Evolutionary conservation across 164 flowering plant species (phyloP).

Genomic region (Sedum album): DNA sequence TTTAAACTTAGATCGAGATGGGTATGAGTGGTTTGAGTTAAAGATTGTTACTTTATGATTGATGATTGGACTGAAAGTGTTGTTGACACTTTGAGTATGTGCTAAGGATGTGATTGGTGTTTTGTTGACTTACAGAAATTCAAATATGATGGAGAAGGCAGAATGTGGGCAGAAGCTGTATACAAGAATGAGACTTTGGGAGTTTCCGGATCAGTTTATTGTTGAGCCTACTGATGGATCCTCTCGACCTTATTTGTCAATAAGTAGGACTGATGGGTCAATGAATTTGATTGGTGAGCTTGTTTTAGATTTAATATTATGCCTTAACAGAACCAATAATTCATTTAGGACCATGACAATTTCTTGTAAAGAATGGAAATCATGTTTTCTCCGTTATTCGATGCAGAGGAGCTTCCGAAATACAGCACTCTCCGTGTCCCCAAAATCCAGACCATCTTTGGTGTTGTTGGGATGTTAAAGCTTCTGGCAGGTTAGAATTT

Average conservation of each 20-base stretch:
- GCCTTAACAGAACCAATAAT: not conserved
- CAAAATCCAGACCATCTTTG: slow-evolving; percentile 65
- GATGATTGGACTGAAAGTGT: not conserved
- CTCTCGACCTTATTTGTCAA: slow-evolving; percentile 42
- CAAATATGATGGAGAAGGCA: slow-evolving; percentile 50
- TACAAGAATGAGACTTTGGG: slow-evolving; percentile 81
- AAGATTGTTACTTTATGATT: not conserved
- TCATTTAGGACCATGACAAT: not conserved
- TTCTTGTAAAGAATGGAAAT: not conserved
- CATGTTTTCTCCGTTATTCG: not conserved
- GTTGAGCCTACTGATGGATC: slow-evolving; percentile 89
- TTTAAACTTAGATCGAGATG: not conserved
- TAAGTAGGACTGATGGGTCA: slow-evolving; percentile 76
- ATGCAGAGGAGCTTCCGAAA: slow-evolving; percentile 55
- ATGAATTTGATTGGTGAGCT: slow-evolving; percentile 59
- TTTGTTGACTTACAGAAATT: not conserved
- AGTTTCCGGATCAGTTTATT: slow-evolving; percentile 78
- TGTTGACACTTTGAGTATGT: not conserved
- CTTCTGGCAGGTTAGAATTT: slow-evolving; percentile 63
- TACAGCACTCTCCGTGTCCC: slow-evolving; percentile 52
- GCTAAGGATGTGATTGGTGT: not conserved
- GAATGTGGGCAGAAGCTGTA: slow-evolving; percentile 56
- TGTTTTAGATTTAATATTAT: not conserved
- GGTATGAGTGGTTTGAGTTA: not conserved
- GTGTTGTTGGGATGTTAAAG: slow-evolving; percentile 79